A percentile compares a stretch with the other conserved stretches of the same genome.
These are phyloP conservation scores for Mortierella sp. DNA, from an alignment of 371 early-diverging fungal genomes.

Conservation along the genomic window DNA sequence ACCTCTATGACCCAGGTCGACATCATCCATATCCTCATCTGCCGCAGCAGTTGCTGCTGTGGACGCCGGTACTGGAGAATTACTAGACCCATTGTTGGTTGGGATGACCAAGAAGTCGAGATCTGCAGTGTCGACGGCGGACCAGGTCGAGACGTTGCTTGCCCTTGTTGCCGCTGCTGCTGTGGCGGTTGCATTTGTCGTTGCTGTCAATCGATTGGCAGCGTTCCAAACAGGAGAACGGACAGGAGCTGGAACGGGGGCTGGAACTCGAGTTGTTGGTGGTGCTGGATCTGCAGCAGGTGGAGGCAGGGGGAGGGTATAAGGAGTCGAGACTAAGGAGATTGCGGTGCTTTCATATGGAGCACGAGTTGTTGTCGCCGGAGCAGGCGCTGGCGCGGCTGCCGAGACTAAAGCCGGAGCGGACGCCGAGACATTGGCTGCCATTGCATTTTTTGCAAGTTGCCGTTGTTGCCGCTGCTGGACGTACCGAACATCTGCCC, in stretches of 20 bases:
- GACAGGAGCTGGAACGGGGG: not conserved
- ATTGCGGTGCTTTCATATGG: not conserved
- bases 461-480: not conserved
- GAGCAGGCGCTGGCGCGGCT: not conserved
- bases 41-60: not conserved
- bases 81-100: not conserved
- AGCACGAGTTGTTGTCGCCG: not conserved
- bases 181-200: not conserved
- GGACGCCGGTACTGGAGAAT: not conserved
- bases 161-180: not conserved
- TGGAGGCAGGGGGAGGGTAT: not conserved
- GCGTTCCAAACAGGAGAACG: not conserved
- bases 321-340: not conserved
- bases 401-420: not conserved
- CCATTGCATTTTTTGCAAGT: not conserved
- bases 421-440: not conserved
- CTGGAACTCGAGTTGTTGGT: no score
- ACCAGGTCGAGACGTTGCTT: not conserved
- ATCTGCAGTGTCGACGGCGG: not conserved
- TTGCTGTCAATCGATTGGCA: not conserved
- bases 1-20: not conserved
- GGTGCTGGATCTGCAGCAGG: not conserved
- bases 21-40: not conserved
- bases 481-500: not conserved
- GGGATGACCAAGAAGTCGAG: conserved; percentile 6